Evolutionary conservation across 1,284 basidiomycete species (phyloP), one percentile per base, ranked within the genome.

Genomic region (Kwoniella shivajii): DNA sequence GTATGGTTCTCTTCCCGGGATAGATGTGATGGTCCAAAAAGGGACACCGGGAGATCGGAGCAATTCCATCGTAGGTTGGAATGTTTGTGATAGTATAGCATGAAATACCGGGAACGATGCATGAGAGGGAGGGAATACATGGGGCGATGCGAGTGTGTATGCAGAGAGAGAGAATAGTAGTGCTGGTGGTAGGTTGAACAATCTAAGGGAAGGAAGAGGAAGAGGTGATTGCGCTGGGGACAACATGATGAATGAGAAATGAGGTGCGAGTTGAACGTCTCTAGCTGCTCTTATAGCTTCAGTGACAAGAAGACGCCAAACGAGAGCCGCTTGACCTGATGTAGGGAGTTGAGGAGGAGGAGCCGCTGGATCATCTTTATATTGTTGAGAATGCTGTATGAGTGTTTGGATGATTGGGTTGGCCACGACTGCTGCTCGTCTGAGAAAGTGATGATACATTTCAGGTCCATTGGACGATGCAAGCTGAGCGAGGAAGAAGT

Each of bases 371-470:
- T 76, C 70, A 59, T 72, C 66, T 55, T 73, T 69, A 60, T 70
- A 74, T 51, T 66, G 68, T 60, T 67, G 71, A 39, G 63, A 70
- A 62, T 75, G 73, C 45, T 70, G 70, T 16, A 69, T 70, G 41
- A 75, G 66, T n/a, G 62, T 64, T 50, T 74, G 68, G 29, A 80
- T 61, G 55, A 78, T 69, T 13, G 79, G 66, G 38, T 75, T 68
- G 36, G 79, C 78, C 42, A 91, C 88, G 44, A 88, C 85, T 69
- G 94, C 90, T 75, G 95, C 87, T 60, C 93, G 88, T 61, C 92
- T 88, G 65, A 97, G 89, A 80, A 94, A 94, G 79, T 96, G 92
- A 60, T 92, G 85, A 80, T 96, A 95, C 63, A 92, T 94, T 77
- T 95, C 93, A 70, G 91, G 84, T 54, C 92, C 91, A 83, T 96